phyloP scores from a whole-genome alignment of 352 stramenopile species.

The Phytophthora macrochlamydospora region DNA sequence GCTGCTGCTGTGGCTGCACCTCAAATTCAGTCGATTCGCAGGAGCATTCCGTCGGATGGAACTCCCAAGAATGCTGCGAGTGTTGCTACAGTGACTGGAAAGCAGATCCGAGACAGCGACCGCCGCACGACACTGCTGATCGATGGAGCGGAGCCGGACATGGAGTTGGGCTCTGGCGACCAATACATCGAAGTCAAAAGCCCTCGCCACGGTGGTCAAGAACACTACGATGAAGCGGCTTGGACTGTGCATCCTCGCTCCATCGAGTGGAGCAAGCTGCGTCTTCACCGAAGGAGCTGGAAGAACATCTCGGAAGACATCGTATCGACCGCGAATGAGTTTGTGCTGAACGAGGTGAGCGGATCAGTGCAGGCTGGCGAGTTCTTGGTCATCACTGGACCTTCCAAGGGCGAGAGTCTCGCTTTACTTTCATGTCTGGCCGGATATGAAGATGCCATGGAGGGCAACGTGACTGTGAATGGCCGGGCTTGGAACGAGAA shows the following conservation, averaged over 20 bases:
- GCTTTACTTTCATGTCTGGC: conserved; percentile 93
- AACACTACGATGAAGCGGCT: conserved; percentile 1
- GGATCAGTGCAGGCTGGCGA: conserved; percentile 45
- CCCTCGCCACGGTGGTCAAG: conserved; percentile 15
- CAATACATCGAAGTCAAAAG: conserved; percentile 32
- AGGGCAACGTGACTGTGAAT: conserved; percentile 68
- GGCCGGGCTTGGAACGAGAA: conserved; percentile 54
- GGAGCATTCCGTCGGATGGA: conserved; percentile 11
- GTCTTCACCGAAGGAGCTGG: conserved; percentile 22
- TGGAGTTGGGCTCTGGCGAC: conserved; percentile 22
- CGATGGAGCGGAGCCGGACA: conserved; percentile 30
- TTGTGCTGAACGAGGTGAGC: conserved; percentile 51
- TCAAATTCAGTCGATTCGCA: conserved; percentile 14
- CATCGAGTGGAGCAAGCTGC: conserved; percentile 34
- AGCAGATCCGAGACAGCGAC: conserved; percentile 31
- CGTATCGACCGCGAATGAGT: not conserved
- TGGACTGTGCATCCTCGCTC: conserved; percentile 27
- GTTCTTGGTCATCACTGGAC: conserved; percentile 69
- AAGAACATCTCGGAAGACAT: not conserved
- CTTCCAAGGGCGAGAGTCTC: conserved; percentile 78
- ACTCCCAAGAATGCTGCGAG: conserved; percentile 4
- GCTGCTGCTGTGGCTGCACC: not conserved
- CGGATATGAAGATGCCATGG: conserved; percentile 82
- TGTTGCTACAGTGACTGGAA: conserved; percentile 1
- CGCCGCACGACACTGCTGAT: conserved; percentile 38